These are phyloP conservation scores for Casuarina cunninghamiana DNA, from an alignment of 306 rosid genomes.

Conservation along the genomic window DNA sequence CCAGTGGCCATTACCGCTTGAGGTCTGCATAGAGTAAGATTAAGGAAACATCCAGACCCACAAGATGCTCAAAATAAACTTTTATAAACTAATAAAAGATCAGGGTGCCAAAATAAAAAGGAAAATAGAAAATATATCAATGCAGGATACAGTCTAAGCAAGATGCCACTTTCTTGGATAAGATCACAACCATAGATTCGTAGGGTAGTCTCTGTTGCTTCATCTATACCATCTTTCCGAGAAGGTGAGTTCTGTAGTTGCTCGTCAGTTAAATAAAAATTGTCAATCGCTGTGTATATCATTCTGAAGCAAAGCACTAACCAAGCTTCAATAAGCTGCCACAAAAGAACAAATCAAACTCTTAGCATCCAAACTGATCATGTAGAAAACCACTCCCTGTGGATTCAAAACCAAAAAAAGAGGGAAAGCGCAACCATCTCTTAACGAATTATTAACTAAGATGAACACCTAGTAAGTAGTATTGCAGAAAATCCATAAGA, in stretches of 20 bases:
- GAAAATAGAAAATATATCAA: neutral
- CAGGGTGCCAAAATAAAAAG: neutral
- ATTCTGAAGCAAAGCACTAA: slow-evolving; percentile 28
- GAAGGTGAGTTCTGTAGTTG: slow-evolving; percentile 70
- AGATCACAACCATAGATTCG: slow-evolving; percentile 95
- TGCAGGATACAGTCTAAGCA: slow-evolving; percentile 69
- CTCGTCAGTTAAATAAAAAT: slow-evolving; percentile 77
- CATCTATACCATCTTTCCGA: slow-evolving; percentile 78
- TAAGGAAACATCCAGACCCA: slow-evolving; percentile 28
- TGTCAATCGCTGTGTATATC: slow-evolving; percentile 91
- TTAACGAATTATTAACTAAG: neutral
- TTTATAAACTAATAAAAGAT: neutral
- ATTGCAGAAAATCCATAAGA: neutral
- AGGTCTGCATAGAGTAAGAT: slow-evolving; percentile 52
- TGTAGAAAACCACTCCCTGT: neutral
- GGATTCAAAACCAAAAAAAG: no score
- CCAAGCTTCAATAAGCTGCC: slow-evolving; percentile 3
- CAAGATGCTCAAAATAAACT: neutral
- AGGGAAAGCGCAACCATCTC: neutral
- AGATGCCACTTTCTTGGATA: slow-evolving; percentile 92
- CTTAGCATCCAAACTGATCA: neutral
- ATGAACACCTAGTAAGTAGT: neutral
- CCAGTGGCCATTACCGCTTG: slow-evolving; percentile 99
- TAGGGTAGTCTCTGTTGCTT: slow-evolving; percentile 70
- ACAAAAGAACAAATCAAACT: neutral